Evolutionary conservation across 176 grass and related monocot species (phyloP).

Genomic region (Phyllostachys edulis): DNA sequence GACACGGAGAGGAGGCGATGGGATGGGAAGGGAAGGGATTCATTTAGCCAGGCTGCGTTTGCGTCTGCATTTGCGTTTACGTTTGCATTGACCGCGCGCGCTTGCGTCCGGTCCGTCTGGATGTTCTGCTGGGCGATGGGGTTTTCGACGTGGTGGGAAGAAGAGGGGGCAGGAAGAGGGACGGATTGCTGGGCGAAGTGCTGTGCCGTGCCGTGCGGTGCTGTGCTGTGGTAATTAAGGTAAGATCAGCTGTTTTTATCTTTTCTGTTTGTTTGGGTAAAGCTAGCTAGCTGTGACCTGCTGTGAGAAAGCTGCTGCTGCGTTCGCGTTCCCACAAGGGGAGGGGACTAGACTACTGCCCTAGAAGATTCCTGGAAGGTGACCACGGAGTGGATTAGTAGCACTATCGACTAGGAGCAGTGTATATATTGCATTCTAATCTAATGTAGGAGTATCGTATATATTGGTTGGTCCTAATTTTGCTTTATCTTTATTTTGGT

Average conservation of each 20-base stretch:
- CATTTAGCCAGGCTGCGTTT: background rate
- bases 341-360: background rate
- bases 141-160: background rate
- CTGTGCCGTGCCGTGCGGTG: too few relatives aligned
- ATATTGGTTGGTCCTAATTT: slow-evolving; percentile 38
- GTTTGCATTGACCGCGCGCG: slow-evolving; percentile 22
- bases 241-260: background rate
- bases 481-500: background rate
- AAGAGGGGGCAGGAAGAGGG: background rate
- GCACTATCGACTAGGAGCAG: background rate
- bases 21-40: slow-evolving; percentile 4
- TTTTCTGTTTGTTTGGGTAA: background rate
- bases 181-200: background rate
- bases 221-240: background rate
- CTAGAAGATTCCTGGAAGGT: slow-evolving; percentile 62
- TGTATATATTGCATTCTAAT: background rate
- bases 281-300: background rate
- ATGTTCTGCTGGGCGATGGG: background rate
- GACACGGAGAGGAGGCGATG: slow-evolving; percentile 4
- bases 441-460: background rate
- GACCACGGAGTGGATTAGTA: background rate
- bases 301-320: slow-evolving; percentile 26
- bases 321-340: background rate
- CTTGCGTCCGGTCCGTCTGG: background rate
- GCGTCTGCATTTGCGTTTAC: background rate